Evolutionary conservation across 116 monocot genomes (phyloP).

Genomic region (Phalaenopsis hybrid): DNA sequence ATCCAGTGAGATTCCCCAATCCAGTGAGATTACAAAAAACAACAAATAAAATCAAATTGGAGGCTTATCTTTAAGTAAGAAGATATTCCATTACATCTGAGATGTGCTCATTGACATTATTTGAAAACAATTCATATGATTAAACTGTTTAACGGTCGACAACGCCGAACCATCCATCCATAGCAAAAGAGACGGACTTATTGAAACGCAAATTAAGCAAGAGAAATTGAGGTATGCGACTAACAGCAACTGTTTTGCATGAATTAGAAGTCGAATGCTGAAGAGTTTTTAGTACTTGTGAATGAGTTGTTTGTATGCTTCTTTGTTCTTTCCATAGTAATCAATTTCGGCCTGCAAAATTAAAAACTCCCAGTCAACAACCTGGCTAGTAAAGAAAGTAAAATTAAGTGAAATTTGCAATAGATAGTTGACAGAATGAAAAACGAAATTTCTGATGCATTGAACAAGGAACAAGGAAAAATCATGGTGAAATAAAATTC

Average conservation of each 20-base stretch:
- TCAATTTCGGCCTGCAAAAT: slow-evolving; percentile 70
- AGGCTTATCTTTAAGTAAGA: too few relatives aligned
- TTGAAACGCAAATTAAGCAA: too few relatives aligned
- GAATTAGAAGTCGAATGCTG: neutral
- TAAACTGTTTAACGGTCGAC: neutral
- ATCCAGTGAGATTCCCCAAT: too few relatives aligned
- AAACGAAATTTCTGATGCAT: too few relatives aligned
- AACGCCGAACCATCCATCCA: too few relatives aligned
- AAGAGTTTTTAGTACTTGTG: slow-evolving; percentile 45
- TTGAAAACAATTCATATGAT: neutral
- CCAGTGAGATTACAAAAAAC: too few relatives aligned
- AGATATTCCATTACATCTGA: neutral
- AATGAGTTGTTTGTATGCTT: slow-evolving; percentile 58
- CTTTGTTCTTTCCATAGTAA: slow-evolving; percentile 49
- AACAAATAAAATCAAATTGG: too few relatives aligned
- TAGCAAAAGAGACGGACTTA: too few relatives aligned
- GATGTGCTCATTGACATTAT: neutral
- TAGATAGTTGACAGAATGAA: too few relatives aligned
- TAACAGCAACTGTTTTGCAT: neutral
- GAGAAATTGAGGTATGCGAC: neutral
- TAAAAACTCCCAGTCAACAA: neutral
- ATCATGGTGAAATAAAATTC: too few relatives aligned
- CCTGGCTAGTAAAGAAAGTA: too few relatives aligned
- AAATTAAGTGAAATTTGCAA: neutral
- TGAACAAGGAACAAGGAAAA: too few relatives aligned